These are phyloP conservation scores for Malus sieversii DNA, from an alignment of 306 rosid species.

Conservation along the genomic window DNA sequence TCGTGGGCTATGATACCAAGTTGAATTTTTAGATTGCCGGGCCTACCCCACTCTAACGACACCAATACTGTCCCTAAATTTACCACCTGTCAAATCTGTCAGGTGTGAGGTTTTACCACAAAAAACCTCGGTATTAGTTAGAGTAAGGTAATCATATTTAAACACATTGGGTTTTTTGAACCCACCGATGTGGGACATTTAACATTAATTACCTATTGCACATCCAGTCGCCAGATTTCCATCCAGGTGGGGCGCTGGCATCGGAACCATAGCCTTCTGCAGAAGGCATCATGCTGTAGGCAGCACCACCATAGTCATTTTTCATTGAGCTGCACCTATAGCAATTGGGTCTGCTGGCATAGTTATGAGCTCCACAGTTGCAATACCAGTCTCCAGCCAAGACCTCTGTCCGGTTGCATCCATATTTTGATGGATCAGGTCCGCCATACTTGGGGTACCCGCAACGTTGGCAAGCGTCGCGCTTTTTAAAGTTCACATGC, in stretches of 20 bases:
- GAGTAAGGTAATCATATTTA: too few relatives aligned
- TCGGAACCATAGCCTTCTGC: conserved; percentile 54
- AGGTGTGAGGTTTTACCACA: too few relatives aligned
- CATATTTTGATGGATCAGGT: conserved; percentile 70
- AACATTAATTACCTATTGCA: conserved; percentile 52
- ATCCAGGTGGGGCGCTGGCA: conserved; percentile 69
- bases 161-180: too few relatives aligned
- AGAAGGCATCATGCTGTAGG: conserved; percentile 35
- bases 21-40: too few relatives aligned
- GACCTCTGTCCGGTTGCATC: conserved; percentile 52
- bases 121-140: too few relatives aligned
- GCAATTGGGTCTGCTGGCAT: conserved; percentile 84
- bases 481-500: conserved; percentile 76
- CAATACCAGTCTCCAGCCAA: conserved; percentile 97
- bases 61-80: rapidly evolving
- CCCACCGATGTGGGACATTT: too few relatives aligned
- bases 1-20: too few relatives aligned
- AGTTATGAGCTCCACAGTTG: conserved; percentile 88
- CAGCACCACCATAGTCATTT: conserved; percentile 39
- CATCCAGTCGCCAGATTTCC: conserved; percentile 96
- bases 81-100: rapidly evolving
- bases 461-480: conserved; percentile 80
- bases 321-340: conserved; percentile 53
- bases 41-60: too few relatives aligned
- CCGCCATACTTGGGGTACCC: conserved; percentile 89